Evolutionary conservation across 257 asterid species (phyloP), one percentile per base, ranked within the genome.

Genomic region (Echites panduratus): DNA sequence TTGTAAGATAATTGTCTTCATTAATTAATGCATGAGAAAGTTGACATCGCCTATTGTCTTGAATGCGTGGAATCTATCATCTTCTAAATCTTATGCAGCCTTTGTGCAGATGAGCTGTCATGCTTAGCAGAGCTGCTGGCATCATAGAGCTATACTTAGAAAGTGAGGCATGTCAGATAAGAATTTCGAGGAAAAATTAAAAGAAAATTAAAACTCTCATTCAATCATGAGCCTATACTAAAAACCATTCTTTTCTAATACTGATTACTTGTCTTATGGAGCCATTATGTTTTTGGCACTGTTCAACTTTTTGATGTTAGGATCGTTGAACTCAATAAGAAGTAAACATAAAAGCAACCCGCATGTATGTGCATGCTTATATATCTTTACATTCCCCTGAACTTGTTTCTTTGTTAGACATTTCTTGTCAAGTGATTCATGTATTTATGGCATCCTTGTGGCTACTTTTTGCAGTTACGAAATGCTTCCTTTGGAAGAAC

Each of bases 401-500:
- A 32, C 41, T 35, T 20, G 9, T 53, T 40, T 32, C 40, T 44
- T 13, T 48, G 48, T 19, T 14, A 20, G 1, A 32, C 62, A 53
- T 70, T 41, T 72, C 14, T 26, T 56, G 48, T 44, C 0, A 59
- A 27, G 9, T 44, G n/a, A 29, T 52, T 26, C 2, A 27, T 16
- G 44, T 66, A 1, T 43, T 13, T 48, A 40, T 32, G 24, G 11
- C 2, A 2, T 4, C 24, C 27, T 27, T 58, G 9, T 72, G 66
- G 68, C 52, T 80, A 54, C 14, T 24, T 58, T 64, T 74, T 83
- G 88, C 92, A 93, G 98, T 79, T 94, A 79, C 71, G 97, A 91
- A 87, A 86, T 89, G 93, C 89, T 94, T 52, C 73, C 90, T 11
- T 84, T 94, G 44, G 98, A 94, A 83, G 93, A 88, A 75, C 97